phyloP scores from a whole-genome alignment of 2,329 filamentous ascomycete genomes.

The Fusarium pseudocircinatum region DNA sequence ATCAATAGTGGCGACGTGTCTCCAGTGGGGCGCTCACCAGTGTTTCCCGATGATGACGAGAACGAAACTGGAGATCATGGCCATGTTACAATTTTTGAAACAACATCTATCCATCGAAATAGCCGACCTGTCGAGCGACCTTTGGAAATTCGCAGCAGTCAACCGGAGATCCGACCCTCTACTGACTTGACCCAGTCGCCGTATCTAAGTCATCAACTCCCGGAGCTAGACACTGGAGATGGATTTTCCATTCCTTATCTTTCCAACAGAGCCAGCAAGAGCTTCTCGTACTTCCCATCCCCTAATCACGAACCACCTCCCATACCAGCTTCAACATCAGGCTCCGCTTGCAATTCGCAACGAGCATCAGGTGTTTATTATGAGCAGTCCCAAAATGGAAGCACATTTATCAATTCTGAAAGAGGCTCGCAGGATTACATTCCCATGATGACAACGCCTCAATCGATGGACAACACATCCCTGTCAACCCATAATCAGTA shows the following conservation, averaged over 20 bases:
- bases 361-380: conserved; percentile 54
- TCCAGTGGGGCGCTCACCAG: conserved; percentile 44
- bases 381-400: conserved; percentile 51
- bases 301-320: conserved; percentile 64
- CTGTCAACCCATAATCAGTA: conserved; percentile 54
- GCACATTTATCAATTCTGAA: conserved; percentile 56
- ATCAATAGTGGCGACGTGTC: conserved; percentile 61
- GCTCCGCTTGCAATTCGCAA: conserved; percentile 52
- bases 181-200: conserved; percentile 43
- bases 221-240: conserved; percentile 61
- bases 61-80: conserved; percentile 44
- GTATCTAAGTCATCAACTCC: conserved; percentile 53
- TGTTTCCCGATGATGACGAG: conserved; percentile 41
- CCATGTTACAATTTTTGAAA: conserved; percentile 48
- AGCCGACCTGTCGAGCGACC: conserved; percentile 33
- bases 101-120: conserved; percentile 42
- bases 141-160: conserved; percentile 34
- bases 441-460: conserved; percentile 55
- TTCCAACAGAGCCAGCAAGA: conserved; percentile 46
- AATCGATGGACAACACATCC: conserved; percentile 59
- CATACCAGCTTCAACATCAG: conserved; percentile 53
- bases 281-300: conserved; percentile 47
- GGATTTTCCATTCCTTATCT: conserved; percentile 62
- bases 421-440: conserved; percentile 58
- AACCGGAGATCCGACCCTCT: conserved; percentile 37